phyloP scores from a whole-genome alignment of 108 stramenopile genomes.

The Seminavis robusta region DNA sequence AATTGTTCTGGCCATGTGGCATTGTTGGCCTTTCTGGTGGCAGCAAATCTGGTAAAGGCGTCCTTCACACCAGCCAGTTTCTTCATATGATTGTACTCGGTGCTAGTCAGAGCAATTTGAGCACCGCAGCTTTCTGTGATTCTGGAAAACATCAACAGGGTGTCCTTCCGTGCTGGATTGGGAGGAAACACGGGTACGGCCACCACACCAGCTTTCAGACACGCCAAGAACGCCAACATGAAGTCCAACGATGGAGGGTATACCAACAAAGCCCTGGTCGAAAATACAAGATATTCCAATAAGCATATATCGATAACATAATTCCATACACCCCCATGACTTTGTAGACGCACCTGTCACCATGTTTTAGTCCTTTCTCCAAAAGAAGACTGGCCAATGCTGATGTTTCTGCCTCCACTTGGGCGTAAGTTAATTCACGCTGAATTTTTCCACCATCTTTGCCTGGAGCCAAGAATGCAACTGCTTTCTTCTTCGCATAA shows the following conservation, averaged over 20 bases:
- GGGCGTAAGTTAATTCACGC: slow-evolving; percentile 31
- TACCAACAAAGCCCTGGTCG: slow-evolving; percentile 78
- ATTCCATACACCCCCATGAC: neutral
- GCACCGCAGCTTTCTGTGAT: slow-evolving; percentile 83
- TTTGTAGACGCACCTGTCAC: slow-evolving; percentile 31
- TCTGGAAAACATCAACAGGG: slow-evolving; percentile 69
- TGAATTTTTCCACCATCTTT: slow-evolving; percentile 42
- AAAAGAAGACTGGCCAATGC: slow-evolving; percentile 28
- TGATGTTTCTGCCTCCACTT: slow-evolving; percentile 21
- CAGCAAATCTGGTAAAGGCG: slow-evolving; percentile 12
- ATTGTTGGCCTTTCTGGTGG: slow-evolving; percentile 3
- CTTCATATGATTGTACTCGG: slow-evolving; percentile 81
- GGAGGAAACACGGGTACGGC: slow-evolving; percentile 98
- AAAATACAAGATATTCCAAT: neutral
- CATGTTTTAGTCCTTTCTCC: slow-evolving; percentile 18
- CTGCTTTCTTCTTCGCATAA: slow-evolving; percentile 34
- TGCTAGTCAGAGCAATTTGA: slow-evolving; percentile 80
- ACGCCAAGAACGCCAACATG: slow-evolving; percentile 93
- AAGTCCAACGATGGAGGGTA: slow-evolving; percentile 97
- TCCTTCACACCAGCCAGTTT: slow-evolving; percentile 37
- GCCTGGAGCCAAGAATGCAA: slow-evolving; percentile 41
- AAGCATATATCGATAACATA: neutral
- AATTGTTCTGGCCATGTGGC: slow-evolving; percentile 73
- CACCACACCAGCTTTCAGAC: slow-evolving; percentile 85
- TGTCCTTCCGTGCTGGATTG: slow-evolving; percentile 77